phyloP scores from a whole-genome alignment of 768 basidiomycete genomes.

The Atractiella rhizophila region DNA sequence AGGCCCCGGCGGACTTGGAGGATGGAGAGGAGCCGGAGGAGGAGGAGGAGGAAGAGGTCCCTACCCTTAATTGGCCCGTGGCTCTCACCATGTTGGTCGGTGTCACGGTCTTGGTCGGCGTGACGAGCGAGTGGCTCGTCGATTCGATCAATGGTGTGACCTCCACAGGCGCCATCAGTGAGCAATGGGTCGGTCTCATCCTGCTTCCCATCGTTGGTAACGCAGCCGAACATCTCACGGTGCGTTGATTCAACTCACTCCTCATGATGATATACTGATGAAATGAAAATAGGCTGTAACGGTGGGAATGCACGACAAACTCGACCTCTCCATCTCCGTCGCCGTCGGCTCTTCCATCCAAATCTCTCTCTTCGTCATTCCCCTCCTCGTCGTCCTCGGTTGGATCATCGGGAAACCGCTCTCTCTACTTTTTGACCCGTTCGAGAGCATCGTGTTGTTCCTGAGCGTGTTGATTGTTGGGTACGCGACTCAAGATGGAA shows the following conservation, averaged over 20 bases:
- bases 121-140: slow-evolving; percentile 46
- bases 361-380: slow-evolving; percentile 32
- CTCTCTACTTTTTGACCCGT: slow-evolving; percentile 5
- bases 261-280: too few species aligned
- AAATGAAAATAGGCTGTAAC: too few species aligned
- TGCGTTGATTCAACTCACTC: slow-evolving; percentile 2
- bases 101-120: slow-evolving; percentile 26
- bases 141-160: slow-evolving; percentile 51
- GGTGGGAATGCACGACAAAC: slow-evolving; percentile 61
- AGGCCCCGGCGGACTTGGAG: not conserved
- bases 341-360: slow-evolving; percentile 28
- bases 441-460: slow-evolving; percentile 6
- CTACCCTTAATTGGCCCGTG: slow-evolving; percentile 8
- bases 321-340: slow-evolving; percentile 45
- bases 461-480: slow-evolving; percentile 1
- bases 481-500: not conserved
- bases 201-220: slow-evolving; percentile 80
- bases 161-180: slow-evolving; percentile 30
- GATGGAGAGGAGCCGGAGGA: slow-evolving; percentile 12
- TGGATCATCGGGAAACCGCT: slow-evolving; percentile 7
- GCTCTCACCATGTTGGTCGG: slow-evolving; percentile 7
- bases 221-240: slow-evolving; percentile 34
- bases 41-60: slow-evolving; percentile 12
- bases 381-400: not conserved
- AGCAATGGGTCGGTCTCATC: slow-evolving; percentile 70